Evolutionary conservation across 176 grass and related monocot genomes (phyloP).

Genomic region (Calamus simplicifolius): DNA sequence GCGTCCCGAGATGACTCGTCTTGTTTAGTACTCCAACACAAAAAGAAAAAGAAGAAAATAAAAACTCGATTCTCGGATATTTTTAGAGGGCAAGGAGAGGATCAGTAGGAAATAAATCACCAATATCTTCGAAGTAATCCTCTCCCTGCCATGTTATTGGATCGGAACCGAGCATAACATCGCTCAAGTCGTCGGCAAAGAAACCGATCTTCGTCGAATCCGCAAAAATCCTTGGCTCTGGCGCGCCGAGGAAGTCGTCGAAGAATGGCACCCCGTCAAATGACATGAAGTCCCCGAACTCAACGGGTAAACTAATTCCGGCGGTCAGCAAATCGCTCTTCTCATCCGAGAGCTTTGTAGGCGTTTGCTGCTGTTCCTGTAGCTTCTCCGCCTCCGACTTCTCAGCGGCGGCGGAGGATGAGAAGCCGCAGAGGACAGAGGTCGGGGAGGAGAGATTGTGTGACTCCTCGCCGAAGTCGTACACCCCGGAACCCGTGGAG

Average conservation of each 20-base stretch:
- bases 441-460: background rate
- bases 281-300: slow-evolving; percentile 21
- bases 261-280: slow-evolving; percentile 36
- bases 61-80: too few species aligned
- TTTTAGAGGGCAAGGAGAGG: slow-evolving; percentile 38
- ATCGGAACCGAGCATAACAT: slow-evolving; percentile 7
- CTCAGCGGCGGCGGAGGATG: background rate
- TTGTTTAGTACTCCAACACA: too few species aligned
- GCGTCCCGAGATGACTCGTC: slow-evolving; percentile 4
- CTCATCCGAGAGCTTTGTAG: slow-evolving; percentile 6
- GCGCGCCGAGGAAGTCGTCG: slow-evolving; percentile 42
- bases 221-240: slow-evolving; percentile 29
- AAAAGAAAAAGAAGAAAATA: too few species aligned
- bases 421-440: background rate
- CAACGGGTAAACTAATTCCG: background rate
- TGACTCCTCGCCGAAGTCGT: background rate
- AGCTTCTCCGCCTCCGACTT: background rate
- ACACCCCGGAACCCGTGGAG: background rate
- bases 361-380: too few species aligned
- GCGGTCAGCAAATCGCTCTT: background rate
- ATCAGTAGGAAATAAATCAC: slow-evolving; percentile 77
- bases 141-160: slow-evolving; percentile 36
- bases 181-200: slow-evolving; percentile 1
- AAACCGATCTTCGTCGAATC: slow-evolving; percentile 21
- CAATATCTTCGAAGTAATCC: slow-evolving; percentile 76